These are phyloP conservation scores for Rhodomyrtus psidioides DNA, from an alignment of 441 rosid genomes.

Conservation along the genomic window DNA sequence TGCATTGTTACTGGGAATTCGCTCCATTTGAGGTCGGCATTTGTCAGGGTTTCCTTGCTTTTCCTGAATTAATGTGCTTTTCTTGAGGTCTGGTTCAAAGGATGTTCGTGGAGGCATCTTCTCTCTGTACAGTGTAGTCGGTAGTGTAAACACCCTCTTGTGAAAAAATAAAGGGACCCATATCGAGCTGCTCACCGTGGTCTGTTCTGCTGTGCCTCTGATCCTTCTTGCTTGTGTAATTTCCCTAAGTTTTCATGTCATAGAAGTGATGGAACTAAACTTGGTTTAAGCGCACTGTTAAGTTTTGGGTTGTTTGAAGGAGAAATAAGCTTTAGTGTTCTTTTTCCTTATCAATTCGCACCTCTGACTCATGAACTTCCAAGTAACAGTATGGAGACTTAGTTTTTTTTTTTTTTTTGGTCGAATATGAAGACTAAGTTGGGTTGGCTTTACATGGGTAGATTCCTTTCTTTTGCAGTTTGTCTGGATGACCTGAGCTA, in stretches of 20 bases:
- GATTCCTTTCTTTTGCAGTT: slow-evolving; percentile 15
- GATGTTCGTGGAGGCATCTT: not conserved
- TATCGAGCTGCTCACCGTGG: not conserved
- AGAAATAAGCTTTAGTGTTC: not conserved
- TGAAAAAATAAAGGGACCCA: not conserved
- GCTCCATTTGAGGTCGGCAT: not conserved
- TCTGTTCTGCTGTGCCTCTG: not conserved
- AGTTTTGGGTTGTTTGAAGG: not conserved
- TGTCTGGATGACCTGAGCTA: slow-evolving; percentile 9
- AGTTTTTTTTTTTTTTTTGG: too few species aligned
- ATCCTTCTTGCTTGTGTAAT: not conserved
- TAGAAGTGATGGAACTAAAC: not conserved
- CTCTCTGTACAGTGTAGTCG: not conserved
- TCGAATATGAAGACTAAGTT: too few species aligned
- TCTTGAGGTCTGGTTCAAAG: not conserved
- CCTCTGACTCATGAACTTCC: not conserved
- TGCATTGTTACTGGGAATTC: not conserved
- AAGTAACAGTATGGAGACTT: not conserved
- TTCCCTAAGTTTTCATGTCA: not conserved
- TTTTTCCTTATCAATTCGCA: not conserved
- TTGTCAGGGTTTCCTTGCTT: not conserved
- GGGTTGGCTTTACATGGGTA: not conserved
- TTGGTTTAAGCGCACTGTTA: not conserved
- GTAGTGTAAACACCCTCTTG: not conserved
- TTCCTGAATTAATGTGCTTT: not conserved